Percentiles rank a stretch among this genome's conserved stretches.
These are phyloP conservation scores for Rhododendron molle DNA, from an alignment of 148 eudicot genomes.

Conservation along the genomic window DNA sequence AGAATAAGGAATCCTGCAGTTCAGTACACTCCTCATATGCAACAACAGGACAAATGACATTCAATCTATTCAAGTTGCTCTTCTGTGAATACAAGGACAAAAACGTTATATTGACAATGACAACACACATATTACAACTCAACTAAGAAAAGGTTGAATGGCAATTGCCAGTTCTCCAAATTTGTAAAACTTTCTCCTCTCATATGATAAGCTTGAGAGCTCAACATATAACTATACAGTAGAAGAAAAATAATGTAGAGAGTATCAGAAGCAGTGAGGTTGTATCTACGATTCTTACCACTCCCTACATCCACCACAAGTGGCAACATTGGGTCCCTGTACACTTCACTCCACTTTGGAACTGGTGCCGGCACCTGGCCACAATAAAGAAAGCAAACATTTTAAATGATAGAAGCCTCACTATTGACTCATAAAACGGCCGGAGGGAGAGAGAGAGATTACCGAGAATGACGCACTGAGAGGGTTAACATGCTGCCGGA, in stretches of 20 bases:
- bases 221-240: background rate
- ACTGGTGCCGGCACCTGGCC: slow-evolving; percentile 65
- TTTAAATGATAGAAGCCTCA: background rate
- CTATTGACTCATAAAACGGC: background rate
- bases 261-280: background rate
- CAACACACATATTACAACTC: background rate
- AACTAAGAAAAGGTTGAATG: background rate
- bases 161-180: background rate
- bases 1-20: background rate
- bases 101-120: background rate
- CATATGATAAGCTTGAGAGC: background rate
- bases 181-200: background rate
- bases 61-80: background rate
- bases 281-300: slow-evolving; percentile 38
- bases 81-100: background rate
- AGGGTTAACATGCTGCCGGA: slow-evolving; percentile 96
- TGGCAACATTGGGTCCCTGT: slow-evolving; percentile 57
- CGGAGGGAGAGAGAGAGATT: slow-evolving; percentile 3
- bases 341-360: slow-evolving; percentile 84
- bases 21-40: background rate
- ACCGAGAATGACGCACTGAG: slow-evolving; percentile 55
- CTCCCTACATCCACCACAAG: slow-evolving; percentile 87
- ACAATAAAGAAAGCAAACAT: slow-evolving; percentile 13
- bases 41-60: background rate
- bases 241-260: background rate